phyloP scores from a whole-genome alignment of 1,284 basidiomycete species.

The Polyporus tsugae region DNA sequence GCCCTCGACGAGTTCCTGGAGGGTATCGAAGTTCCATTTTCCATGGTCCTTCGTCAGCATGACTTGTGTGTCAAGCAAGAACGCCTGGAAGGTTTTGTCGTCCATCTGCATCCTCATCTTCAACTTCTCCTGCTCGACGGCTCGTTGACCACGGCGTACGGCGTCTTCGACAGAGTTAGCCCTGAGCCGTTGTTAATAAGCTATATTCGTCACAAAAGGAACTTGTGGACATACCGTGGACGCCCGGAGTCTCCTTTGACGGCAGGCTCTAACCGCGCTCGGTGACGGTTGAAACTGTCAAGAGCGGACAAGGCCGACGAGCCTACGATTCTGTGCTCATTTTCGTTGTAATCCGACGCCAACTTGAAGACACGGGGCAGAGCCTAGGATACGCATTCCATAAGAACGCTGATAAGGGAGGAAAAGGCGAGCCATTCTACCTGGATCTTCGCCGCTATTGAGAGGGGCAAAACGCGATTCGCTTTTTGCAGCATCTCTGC shows the following conservation, averaged over 20 bases:
- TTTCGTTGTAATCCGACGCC: conserved; percentile 79
- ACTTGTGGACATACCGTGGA: conserved; percentile 55
- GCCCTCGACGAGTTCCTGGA: conserved; percentile 93
- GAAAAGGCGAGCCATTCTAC: conserved; percentile 47
- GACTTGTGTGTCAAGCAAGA: conserved; percentile 88
- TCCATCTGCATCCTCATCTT: conserved; percentile 94
- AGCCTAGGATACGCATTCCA: conserved; percentile 55
- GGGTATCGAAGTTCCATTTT: conserved; percentile 92
- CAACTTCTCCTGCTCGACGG: conserved; percentile 90
- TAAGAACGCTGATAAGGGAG: conserved; percentile 5
- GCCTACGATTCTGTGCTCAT: conserved; percentile 83
- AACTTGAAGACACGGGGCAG: conserved; percentile 88
- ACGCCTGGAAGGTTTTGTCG: conserved; percentile 87
- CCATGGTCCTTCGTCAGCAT: conserved; percentile 89
- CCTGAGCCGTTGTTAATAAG: conserved; percentile 48
- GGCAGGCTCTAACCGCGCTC: conserved; percentile 67
- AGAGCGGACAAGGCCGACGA: conserved; percentile 88
- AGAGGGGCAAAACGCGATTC: conserved; percentile 88
- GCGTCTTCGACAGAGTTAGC: conserved; percentile 90
- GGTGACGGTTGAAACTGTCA: conserved; percentile 91
- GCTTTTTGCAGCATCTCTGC: conserved; percentile 91
- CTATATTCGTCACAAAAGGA: neutral
- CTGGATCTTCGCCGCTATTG: conserved; percentile 86
- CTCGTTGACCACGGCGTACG: conserved; percentile 86
- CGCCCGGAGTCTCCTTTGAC: conserved; percentile 58